These are phyloP conservation scores for Scenedesmus sp. DNA, from an alignment of 163 green algal genomes.

Conservation along the genomic window DNA sequence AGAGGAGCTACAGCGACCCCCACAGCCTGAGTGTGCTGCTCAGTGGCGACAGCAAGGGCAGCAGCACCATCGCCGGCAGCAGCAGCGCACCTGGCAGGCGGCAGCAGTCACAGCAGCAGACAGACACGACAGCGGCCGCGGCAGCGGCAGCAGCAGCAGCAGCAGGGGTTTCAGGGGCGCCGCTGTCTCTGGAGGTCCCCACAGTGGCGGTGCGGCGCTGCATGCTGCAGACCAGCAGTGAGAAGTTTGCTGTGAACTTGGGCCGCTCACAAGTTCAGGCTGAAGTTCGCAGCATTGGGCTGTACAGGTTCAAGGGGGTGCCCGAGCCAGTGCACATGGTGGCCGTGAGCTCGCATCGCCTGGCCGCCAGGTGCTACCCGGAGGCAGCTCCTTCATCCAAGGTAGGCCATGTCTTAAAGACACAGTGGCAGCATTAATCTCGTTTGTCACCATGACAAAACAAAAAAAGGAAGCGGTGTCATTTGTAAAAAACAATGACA, in stretches of 20 bases:
- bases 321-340: not conserved
- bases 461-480: too few relatives aligned
- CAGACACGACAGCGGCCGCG: not conserved
- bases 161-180: not conserved
- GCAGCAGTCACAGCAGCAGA: not conserved
- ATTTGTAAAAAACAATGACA: too few relatives aligned
- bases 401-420: not conserved
- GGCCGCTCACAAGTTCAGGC: not conserved
- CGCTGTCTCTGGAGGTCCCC: not conserved
- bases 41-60: not conserved
- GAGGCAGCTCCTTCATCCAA: not conserved
- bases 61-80: not conserved
- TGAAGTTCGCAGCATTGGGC: slow-evolving; percentile 6
- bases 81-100: not conserved
- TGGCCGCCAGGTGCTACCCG: not conserved
- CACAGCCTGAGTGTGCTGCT: not conserved
- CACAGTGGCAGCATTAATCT: too few relatives aligned
- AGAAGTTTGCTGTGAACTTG: not conserved
- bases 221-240: slow-evolving; percentile 13
- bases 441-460: too few relatives aligned
- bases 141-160: not conserved
- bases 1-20: not conserved
- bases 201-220: not conserved
- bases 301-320: slow-evolving; percentile 10
- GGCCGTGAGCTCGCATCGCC: not conserved